Evolutionary conservation across 768 basidiomycete species (phyloP), one percentile per base, ranked within the genome.

Genomic region (Cyclocybe aegerita): DNA sequence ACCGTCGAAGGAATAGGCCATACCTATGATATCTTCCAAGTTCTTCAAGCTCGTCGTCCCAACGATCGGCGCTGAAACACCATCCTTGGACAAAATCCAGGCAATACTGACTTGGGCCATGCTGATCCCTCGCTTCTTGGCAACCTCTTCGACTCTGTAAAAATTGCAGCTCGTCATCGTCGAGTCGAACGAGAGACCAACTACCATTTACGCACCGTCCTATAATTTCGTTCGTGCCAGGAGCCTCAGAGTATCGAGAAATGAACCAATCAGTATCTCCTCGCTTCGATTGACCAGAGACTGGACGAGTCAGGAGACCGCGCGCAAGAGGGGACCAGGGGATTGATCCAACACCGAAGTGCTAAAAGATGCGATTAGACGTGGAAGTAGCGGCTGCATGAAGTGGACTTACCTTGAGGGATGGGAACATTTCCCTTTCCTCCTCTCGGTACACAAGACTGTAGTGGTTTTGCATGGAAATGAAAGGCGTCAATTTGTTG

Each of bases 381-480:
- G n/a, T 34, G 14, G 38, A 36, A 31, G 14, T 35, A 36, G 23
- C 5, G n/a, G 12, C 5, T 34, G 8, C 40, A 4, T 10, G 29
- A 9, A 14, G 7, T 8, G 30, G 8, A 36, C 37, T 23, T 29
- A 77, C 80, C 69, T 80, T 80, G 39, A 81, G 63, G 0, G 75
- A 77, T 0, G 85, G 84, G 55, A 82, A 78, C 76, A 82, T 79
- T 53, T 81, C 80, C 0, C 80, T 68, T 53, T 82, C 83, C 61
- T 86, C 84, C 60, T 86, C 85, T 7, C 85, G 70, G 57, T 86
- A 86, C 9, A 81, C 57, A 15, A 83, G 64, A 49, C 64, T 80
- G 60, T 86, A 77, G 55, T 81, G 79, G 57, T 85, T 85, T 66
- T 85, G 83, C 83, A 86, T 83, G 1, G 81, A 80, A 54, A 85